These are phyloP conservation scores for Globisporangium perplexum DNA, from an alignment of 352 stramenopile genomes.

Conservation along the genomic window DNA sequence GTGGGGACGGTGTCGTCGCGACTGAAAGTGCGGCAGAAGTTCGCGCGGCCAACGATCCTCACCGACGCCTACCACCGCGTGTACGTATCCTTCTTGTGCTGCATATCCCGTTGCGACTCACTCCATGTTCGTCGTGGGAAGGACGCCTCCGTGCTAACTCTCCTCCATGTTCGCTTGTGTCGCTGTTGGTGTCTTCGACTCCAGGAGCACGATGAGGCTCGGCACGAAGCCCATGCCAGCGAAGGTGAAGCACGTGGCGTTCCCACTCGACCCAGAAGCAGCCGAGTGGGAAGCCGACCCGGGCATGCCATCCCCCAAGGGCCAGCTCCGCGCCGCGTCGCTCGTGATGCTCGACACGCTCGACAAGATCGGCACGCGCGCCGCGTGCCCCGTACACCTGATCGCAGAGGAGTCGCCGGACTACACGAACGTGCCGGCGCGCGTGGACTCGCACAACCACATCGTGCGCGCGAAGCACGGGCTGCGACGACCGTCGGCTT, in stretches of 20 bases:
- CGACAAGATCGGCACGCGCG: constrained; percentile 71
- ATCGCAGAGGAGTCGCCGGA: constrained; percentile 48
- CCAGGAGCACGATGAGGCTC: constrained; percentile 71
- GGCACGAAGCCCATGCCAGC: constrained; percentile 45
- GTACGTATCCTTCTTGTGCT: constrained; percentile 25
- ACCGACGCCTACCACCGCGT: constrained; percentile 65
- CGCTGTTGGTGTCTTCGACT: background rate
- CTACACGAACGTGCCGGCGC: constrained; percentile 45
- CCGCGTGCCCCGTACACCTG: constrained; percentile 60
- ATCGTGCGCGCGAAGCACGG: constrained; percentile 34
- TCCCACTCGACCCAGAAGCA: constrained; percentile 19
- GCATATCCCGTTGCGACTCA: background rate
- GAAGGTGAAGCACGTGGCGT: constrained; percentile 42
- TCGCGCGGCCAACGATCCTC: constrained; percentile 50
- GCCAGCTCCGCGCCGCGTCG: constrained; percentile 40
- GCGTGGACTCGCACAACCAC: constrained; percentile 61
- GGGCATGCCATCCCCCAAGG: constrained; percentile 50
- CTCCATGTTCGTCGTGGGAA: background rate
- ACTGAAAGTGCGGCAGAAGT: constrained; percentile 62
- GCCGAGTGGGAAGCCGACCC: constrained; percentile 31
- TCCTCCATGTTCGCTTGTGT: background rate
- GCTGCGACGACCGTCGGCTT: constrained; percentile 48
- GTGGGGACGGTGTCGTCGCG: constrained; percentile 60
- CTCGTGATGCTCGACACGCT: constrained; percentile 61
- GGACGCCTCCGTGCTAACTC: background rate